Evolutionary conservation across 2,329 filamentous ascomycete species (phyloP).

Genomic region (Stagonosporopsis vannaccii): DNA sequence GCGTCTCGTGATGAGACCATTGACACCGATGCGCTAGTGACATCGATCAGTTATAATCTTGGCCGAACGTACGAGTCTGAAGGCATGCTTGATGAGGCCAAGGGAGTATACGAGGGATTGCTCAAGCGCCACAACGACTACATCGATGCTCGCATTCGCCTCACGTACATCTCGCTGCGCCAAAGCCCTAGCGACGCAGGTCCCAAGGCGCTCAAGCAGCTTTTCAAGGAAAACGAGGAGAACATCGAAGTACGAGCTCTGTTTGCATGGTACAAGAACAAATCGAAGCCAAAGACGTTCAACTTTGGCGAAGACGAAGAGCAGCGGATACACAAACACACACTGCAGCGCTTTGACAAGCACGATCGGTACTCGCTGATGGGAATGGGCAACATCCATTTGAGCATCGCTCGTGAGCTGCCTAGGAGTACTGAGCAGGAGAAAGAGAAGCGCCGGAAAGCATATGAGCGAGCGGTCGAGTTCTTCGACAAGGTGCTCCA

Average conservation of each 20-base stretch:
- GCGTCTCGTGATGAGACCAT: conserved; percentile 75
- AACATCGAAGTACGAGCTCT: conserved; percentile 92
- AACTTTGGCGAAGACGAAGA: conserved; percentile 91
- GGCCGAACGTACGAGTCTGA: conserved; percentile 91
- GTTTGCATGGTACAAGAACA: conserved; percentile 95
- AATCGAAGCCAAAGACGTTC: conserved; percentile 79
- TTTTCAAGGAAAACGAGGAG: conserved; percentile 82
- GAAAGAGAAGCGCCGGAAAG: conserved; percentile 86
- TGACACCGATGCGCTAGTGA: conserved; percentile 90
- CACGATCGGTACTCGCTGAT: conserved; percentile 97
- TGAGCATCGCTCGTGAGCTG: conserved; percentile 91
- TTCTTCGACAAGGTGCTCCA: conserved; percentile 98
- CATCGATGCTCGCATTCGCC: conserved; percentile 84
- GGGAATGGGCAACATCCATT: conserved; percentile 95
- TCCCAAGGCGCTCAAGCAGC: conserved; percentile 81
- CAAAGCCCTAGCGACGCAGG: conserved; percentile 85
- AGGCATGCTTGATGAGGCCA: conserved; percentile 80
- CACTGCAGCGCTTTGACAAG: conserved; percentile 86
- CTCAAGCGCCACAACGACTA: conserved; percentile 88
- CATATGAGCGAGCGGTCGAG: conserved; percentile 91
- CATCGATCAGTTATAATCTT: conserved; percentile 96
- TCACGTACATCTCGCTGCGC: conserved; percentile 88
- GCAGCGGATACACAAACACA: conserved; percentile 95
- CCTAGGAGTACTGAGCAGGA: conserved; percentile 87
- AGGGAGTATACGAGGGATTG: conserved; percentile 86